Percentiles rank a stretch among this genome's conserved stretches.
Evolutionary conservation across 2,329 filamentous ascomycete genomes (phyloP).

Genomic region (Pestalotiopsis sp.): DNA sequence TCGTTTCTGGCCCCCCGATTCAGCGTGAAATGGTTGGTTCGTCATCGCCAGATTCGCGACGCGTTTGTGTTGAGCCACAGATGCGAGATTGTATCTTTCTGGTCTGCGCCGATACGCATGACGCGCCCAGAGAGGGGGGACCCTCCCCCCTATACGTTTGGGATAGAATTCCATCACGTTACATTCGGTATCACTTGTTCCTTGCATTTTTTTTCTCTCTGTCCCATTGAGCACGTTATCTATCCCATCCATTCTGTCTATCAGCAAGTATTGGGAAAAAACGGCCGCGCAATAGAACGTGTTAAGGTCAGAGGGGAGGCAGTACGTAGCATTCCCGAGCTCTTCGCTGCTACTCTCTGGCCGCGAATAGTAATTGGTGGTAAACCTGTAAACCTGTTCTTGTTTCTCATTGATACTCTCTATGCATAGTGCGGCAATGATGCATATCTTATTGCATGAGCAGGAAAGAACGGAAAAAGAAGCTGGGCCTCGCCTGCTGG

Average conservation of each 20-base stretch:
- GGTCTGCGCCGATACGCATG: slow-evolving; percentile 2
- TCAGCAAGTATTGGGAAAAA: too few relatives aligned
- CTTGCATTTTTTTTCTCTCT: neutral
- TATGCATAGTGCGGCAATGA: slow-evolving; percentile 2
- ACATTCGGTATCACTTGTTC: slow-evolving; percentile 9
- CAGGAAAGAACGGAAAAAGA: neutral
- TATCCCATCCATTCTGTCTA: too few relatives aligned
- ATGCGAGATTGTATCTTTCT: neutral
- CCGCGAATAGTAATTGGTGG: neutral
- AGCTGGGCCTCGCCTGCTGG: neutral
- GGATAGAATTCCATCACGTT: slow-evolving; percentile 7
- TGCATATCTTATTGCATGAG: slow-evolving; percentile 8
- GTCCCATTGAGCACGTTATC: too few relatives aligned
- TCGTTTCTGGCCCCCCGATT: neutral
- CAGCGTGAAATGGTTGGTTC: neutral
- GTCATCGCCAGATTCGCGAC: neutral
- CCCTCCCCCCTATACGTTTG: neutral
- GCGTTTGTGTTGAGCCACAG: neutral
- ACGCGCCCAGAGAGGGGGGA: neutral
- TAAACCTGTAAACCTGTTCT: neutral
- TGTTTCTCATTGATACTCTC: neutral
- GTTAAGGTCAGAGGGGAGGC: neutral
- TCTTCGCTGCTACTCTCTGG: neutral
- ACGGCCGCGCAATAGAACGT: too few relatives aligned
- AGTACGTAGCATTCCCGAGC: neutral